A percentile compares a stretch with the other conserved stretches of the same genome.
phyloP scores from a whole-genome alignment of 2,329 filamentous ascomycete species.

The Diaporthe helianthi region DNA sequence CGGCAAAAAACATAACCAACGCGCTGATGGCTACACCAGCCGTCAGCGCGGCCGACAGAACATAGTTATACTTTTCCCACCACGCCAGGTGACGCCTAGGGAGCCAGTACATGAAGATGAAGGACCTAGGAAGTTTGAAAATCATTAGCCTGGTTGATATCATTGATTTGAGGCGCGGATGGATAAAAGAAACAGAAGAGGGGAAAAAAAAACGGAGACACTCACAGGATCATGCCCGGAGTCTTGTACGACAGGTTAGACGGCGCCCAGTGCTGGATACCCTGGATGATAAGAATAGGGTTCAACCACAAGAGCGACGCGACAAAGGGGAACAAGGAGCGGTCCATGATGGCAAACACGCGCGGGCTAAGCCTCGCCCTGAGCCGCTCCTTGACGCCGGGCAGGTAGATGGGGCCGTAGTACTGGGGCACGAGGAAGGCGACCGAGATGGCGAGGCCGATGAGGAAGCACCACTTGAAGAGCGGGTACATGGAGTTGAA shows the following conservation, averaged over 20 bases:
- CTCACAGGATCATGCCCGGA: conserved; percentile 47
- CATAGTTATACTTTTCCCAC: conserved; percentile 53
- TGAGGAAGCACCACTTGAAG: conserved; percentile 54
- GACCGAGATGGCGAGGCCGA: conserved; percentile 47
- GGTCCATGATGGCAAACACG: conserved; percentile 46
- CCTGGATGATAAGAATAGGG: conserved; percentile 50
- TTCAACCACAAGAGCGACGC: conserved; percentile 51
- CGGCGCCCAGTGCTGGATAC: conserved; percentile 52
- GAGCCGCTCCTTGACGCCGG: conserved; percentile 44
- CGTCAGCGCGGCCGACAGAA: conserved; percentile 47
- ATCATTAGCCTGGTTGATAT: background rate
- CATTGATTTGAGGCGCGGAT: too few species aligned
- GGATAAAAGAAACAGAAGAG: too few species aligned
- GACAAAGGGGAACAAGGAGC: conserved; percentile 47
- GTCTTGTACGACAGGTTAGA: conserved; percentile 53
- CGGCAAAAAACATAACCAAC: conserved; percentile 49
- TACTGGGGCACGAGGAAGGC: conserved; percentile 46
- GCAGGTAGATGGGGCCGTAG: conserved; percentile 46
- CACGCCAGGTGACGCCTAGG: conserved; percentile 48
- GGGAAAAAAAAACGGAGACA: too few species aligned
- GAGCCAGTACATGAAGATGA: conserved; percentile 53
- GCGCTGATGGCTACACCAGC: conserved; percentile 48
- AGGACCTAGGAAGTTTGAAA: conserved; percentile 37
- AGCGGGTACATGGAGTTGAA: conserved; percentile 51
- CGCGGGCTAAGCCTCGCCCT: conserved; percentile 40